Evolutionary conservation across 2,329 filamentous ascomycete genomes (phyloP).

Genomic region (Alternaria burnsii): DNA sequence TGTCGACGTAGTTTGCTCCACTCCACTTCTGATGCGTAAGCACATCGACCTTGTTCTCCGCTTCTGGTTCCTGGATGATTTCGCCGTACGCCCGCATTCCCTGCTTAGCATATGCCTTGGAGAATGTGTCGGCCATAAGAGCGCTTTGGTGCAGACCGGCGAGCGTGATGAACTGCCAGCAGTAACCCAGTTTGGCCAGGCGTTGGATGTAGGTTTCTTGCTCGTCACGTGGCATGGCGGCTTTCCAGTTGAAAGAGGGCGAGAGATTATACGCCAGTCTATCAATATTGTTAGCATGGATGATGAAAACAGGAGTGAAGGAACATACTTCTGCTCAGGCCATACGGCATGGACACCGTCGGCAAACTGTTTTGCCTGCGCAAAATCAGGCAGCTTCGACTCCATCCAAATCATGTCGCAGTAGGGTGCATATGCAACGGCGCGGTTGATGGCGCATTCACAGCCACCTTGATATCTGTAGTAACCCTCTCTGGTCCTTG

Average conservation of each 20-base stretch:
- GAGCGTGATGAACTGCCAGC: slow-evolving; percentile 99
- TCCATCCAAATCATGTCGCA: slow-evolving; percentile 99
- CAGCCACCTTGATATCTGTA: slow-evolving; percentile 93
- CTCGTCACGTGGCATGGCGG: slow-evolving; percentile 88
- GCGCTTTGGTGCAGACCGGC: slow-evolving; percentile 96
- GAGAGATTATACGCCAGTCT: slow-evolving; percentile 98
- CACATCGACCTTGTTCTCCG: slow-evolving; percentile 87
- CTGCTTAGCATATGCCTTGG: slow-evolving; percentile 77
- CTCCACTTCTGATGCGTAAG: slow-evolving; percentile 99
- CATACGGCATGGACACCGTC: slow-evolving; percentile 91
- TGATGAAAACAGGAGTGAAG: background rate
- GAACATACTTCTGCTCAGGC: slow-evolving; percentile 87
- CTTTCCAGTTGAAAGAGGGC: slow-evolving; percentile 99
- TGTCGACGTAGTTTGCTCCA: slow-evolving; percentile 93
- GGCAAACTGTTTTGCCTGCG: slow-evolving; percentile 92
- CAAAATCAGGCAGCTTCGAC: slow-evolving; percentile 91
- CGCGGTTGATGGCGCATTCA: slow-evolving; percentile 88
- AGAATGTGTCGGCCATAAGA: slow-evolving; percentile 89
- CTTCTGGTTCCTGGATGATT: slow-evolving; percentile 97
- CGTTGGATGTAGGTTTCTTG: slow-evolving; percentile 98
- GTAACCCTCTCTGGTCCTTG: slow-evolving; percentile 92
- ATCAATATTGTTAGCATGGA: slow-evolving; percentile 14
- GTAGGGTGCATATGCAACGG: slow-evolving; percentile 90
- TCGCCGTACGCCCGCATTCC: slow-evolving; percentile 98
- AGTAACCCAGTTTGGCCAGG: slow-evolving; percentile 88